Percentiles rank a stretch among this genome's conserved stretches.
Conservation (phyloP, 371 early-diverging fungal species). For the Pancytospora epiphaga region DNA sequence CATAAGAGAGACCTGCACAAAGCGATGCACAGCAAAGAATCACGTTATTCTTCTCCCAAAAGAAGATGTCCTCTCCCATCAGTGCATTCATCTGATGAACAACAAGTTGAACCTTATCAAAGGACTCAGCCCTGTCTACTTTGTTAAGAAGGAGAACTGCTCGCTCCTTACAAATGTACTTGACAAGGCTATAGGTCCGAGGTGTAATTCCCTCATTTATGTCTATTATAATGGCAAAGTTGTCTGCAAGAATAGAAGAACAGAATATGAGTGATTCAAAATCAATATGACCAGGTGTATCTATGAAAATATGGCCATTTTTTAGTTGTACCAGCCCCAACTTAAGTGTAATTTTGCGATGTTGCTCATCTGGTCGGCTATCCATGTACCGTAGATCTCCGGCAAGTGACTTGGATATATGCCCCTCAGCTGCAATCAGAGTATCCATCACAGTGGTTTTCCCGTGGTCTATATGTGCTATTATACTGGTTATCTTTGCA, state of each 20-base stretch:
- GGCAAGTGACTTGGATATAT: slow-evolving; percentile 82
- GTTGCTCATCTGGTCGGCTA: slow-evolving; percentile 91
- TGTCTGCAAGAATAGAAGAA: slow-evolving; percentile 85
- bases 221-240: slow-evolving; percentile 87
- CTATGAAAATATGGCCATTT: slow-evolving; percentile 66
- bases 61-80: slow-evolving; percentile 40
- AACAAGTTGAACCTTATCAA: slow-evolving; percentile 7
- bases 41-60: slow-evolving; percentile 56
- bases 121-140: slow-evolving; percentile 69
- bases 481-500: slow-evolving; percentile 62
- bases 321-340: slow-evolving; percentile 76
- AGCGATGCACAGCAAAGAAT: slow-evolving; percentile 45
- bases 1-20: slow-evolving; percentile 45
- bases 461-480: slow-evolving; percentile 94
- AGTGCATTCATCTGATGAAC: slow-evolving; percentile 35
- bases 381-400: slow-evolving; percentile 96
- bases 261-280: slow-evolving; percentile 89
- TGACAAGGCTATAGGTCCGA: slow-evolving; percentile 51
- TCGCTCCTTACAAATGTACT: slow-evolving; percentile 66
- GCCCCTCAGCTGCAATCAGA: slow-evolving; percentile 84
- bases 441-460: slow-evolving; percentile 97
- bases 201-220: slow-evolving; percentile 82
- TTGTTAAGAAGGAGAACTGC: slow-evolving; percentile 93
- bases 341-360: slow-evolving; percentile 98
- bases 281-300: slow-evolving; percentile 99